A percentile compares a stretch with the other conserved stretches of the same genome.
phyloP scores from a whole-genome alignment of 768 basidiomycete genomes.

The Solioccasus polychromus region DNA sequence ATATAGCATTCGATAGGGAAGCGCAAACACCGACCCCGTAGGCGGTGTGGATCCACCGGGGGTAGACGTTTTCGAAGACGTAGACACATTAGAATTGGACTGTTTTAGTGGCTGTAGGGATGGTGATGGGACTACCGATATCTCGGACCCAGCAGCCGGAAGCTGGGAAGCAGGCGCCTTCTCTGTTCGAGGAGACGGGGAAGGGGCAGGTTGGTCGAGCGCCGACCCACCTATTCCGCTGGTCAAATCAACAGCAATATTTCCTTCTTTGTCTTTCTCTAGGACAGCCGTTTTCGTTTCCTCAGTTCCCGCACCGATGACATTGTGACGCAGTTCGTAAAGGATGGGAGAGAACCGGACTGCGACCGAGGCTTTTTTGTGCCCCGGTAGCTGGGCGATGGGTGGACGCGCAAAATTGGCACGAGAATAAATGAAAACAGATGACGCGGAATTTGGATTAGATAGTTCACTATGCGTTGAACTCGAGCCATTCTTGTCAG shows the following conservation, averaged over 20 bases:
- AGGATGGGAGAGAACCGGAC: slow-evolving; percentile 92
- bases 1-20: slow-evolving; percentile 93
- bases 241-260: slow-evolving; percentile 57
- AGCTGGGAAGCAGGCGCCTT: slow-evolving; percentile 11
- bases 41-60: no score
- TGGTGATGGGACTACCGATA: slow-evolving; percentile 8
- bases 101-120: slow-evolving; percentile 13
- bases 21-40: slow-evolving; percentile 79
- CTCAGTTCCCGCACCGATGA: slow-evolving; percentile 33
- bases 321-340: slow-evolving; percentile 79
- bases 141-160: slow-evolving; percentile 8
- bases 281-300: slow-evolving; percentile 59
- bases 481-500: slow-evolving; percentile 27
- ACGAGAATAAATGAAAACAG: slow-evolving; percentile 93
- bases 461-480: slow-evolving; percentile 31
- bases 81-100: slow-evolving; percentile 8
- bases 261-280: slow-evolving; percentile 63
- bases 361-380: slow-evolving; percentile 93
- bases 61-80: slow-evolving; percentile 22
- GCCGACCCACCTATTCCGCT: slow-evolving; percentile 29
- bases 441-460: slow-evolving; percentile 43
- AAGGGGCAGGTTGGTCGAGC: slow-evolving; percentile 10
- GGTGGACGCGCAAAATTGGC: slow-evolving; percentile 93
- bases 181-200: slow-evolving; percentile 17
- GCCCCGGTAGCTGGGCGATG: slow-evolving; percentile 91